A percentile compares a stretch with the other conserved stretches of the same genome.
Evolutionary conservation across 1,284 basidiomycete genomes (phyloP).

Genomic region (Cutaneotrichosporon sp.): DNA sequence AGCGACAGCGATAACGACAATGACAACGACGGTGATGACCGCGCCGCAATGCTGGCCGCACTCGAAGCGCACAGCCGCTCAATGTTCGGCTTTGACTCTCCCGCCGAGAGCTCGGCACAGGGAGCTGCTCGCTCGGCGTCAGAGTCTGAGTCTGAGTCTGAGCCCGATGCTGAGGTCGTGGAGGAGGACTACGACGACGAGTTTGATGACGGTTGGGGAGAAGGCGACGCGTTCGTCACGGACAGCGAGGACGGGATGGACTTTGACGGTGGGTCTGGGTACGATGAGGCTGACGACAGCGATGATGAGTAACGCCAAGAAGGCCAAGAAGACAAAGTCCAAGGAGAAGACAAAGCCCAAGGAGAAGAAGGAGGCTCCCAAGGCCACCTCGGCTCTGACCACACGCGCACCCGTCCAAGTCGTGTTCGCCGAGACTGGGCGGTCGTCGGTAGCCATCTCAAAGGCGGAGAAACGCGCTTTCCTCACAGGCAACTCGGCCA

Average conservation of each 20-base stretch:
- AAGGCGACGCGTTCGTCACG: constrained; percentile 41
- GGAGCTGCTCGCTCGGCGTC: constrained; percentile 10
- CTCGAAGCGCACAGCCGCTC: constrained; percentile 49
- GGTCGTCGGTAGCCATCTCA: constrained; percentile 21
- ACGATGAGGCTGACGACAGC: neutral
- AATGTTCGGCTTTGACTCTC: constrained; percentile 41
- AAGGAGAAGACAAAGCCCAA: constrained; percentile 13
- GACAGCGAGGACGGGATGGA: constrained; percentile 45
- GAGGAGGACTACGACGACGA: constrained; percentile 37
- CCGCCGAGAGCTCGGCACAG: constrained; percentile 34
- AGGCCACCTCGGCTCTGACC: neutral
- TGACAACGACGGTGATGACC: constrained; percentile 21
- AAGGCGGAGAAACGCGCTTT: constrained; percentile 49
- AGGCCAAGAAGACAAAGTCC: neutral
- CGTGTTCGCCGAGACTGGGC: constrained; percentile 37
- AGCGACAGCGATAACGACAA: constrained; percentile 20
- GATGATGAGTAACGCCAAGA: constrained; percentile 12
- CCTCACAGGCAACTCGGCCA: constrained; percentile 48
- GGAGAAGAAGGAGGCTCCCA: constrained; percentile 6
- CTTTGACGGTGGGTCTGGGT: neutral
- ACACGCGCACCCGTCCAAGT: constrained; percentile 32
- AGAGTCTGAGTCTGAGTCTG: neutral
- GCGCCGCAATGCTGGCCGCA: constrained; percentile 47
- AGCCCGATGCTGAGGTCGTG: constrained; percentile 25
- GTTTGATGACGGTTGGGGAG: constrained; percentile 49